A percentile compares a stretch with the other conserved stretches of the same genome.
Conservation (phyloP, 2,329 filamentous ascomycete species). For the Verticillium isaacii region DNA sequence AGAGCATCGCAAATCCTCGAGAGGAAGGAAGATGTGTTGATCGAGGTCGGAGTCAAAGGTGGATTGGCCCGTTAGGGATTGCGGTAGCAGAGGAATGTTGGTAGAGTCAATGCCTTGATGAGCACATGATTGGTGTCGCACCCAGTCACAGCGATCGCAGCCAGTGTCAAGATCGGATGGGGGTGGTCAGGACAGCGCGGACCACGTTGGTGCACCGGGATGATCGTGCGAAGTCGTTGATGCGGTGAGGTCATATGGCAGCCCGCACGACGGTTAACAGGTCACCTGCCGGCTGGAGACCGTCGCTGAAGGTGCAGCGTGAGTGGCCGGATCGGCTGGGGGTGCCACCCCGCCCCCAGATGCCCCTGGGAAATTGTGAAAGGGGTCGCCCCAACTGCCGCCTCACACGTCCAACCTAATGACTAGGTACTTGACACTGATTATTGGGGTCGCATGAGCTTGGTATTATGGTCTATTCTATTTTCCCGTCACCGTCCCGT, state of each 20-base stretch:
- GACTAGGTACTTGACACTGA: not conserved
- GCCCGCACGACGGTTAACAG: not conserved
- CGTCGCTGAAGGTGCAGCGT: not conserved
- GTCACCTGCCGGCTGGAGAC: not conserved
- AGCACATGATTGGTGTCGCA: not conserved
- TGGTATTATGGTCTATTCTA: not conserved
- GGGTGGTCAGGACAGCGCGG: not conserved
- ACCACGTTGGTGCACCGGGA: not conserved
- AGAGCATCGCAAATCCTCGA: not conserved
- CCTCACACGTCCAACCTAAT: not conserved
- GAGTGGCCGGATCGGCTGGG: not conserved
- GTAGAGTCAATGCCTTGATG: not conserved
- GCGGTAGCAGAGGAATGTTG: not conserved
- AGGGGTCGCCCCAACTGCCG: not conserved
- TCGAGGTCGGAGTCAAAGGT: not conserved
- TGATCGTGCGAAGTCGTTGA: not conserved
- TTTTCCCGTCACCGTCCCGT: not conserved
- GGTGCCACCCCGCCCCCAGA: constrained; percentile 1
- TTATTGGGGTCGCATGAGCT: not conserved
- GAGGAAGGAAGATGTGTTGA: not conserved
- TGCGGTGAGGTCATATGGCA: constrained; percentile 1
- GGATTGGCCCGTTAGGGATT: not conserved
- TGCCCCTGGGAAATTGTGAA: not conserved
- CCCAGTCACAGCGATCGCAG: not conserved
- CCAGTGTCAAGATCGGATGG: not conserved